Conservation (phyloP, 805 yeast genomes). For the Spathaspora hagerdaliae region DNA sequence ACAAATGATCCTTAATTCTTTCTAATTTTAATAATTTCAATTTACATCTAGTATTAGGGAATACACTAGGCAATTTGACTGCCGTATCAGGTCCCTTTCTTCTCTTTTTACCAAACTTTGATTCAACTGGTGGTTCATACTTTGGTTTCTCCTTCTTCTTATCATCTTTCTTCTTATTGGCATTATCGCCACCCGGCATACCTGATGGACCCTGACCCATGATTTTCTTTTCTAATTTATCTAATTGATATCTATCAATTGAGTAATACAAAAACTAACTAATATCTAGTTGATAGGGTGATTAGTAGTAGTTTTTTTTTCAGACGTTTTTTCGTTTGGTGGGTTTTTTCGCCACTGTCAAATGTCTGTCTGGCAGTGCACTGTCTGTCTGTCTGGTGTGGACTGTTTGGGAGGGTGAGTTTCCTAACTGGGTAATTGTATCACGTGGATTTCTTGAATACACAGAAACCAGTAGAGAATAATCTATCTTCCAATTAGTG, state of each 20-base stretch:
- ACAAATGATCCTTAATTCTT: constrained; percentile 91
- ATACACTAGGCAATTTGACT: constrained; percentile 77
- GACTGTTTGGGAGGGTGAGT: no score
- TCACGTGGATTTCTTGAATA: no score
- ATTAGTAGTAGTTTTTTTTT: neutral
- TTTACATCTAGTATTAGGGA: constrained; percentile 92
- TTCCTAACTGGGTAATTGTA: no score
- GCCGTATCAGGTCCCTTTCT: constrained; percentile 90
- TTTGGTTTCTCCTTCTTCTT: constrained; percentile 84
- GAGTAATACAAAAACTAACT: neutral
- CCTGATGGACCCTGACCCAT: constrained; percentile 57
- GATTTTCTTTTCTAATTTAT: neutral
- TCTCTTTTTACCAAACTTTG: constrained; percentile 88
- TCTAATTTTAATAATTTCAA: constrained; percentile 87
- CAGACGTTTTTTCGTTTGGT: neutral
- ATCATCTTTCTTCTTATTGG: constrained; percentile 52
- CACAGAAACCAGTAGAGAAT: no score
- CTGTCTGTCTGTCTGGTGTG: no score
- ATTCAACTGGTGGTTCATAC: constrained; percentile 97
- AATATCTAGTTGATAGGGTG: neutral
- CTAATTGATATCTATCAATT: neutral
- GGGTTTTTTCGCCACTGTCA: no score
- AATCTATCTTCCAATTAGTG: no score
- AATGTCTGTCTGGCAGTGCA: no score
- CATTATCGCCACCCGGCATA: constrained; percentile 48